Base-by-base conservation (phyloP, 306 rosid genomes). In the Medicago lupulina region DNA sequence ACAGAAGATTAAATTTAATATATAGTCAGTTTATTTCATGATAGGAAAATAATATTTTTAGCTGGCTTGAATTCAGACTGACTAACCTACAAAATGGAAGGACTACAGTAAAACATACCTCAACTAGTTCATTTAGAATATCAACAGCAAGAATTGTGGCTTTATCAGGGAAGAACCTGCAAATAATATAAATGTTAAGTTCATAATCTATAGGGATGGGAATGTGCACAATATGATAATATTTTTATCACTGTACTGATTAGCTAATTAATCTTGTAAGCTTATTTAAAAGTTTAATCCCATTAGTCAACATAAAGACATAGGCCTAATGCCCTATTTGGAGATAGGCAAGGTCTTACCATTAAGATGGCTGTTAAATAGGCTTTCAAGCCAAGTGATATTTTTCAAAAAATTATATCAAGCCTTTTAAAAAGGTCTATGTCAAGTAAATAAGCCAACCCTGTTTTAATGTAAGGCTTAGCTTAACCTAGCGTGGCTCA, bases 151-250 rank as follows among this genome's bases (percentile, higher is more conserved):
- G 81, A 73, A 55, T 38, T 18, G 96, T 81, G 16, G 96, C 92
- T 88, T 89, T 92, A 74, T 96, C 96, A 3, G 99, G 96, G 81
- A 92, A 89, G 85, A 96, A 92, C 96, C 98, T 96, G 91, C 80
- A 73, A 62, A 78, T 55, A 77, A 65, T 58, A 67, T 49, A 73
- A 73, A 38, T 4, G 65, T 59, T 38, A 79, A 8, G 80, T 50
- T 73, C 53, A 72, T 21, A 28, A 43, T 63, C 34, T 60, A 38
- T 8, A 5, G 5, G 47, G 25, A 36, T 36, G 28, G 39, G 10
- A n/a, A 63, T 31, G 21, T 8, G 36, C 62, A 36, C 8, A 14
- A 36, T 34, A n/a, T 36, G 21, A 36, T 9, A 15, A 36, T 63
- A 34, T 9, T 36, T 36, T 63, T 9, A 63, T 36, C 68, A 63